Conservation (phyloP, 192 early-diverging fungal species). For the Backusella australiensis region DNA sequence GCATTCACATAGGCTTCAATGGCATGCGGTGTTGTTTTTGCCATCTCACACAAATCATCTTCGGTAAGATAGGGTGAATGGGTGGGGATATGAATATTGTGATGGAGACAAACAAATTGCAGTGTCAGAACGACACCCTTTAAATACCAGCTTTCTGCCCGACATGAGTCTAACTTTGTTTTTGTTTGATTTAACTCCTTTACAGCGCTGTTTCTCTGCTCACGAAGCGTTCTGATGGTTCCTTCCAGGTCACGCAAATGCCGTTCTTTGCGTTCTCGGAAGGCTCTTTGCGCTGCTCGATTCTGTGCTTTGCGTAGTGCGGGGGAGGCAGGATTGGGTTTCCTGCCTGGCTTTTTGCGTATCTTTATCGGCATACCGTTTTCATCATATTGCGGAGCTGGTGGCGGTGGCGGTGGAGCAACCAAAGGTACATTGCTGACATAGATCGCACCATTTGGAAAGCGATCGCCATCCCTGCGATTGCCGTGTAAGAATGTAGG, state of each 20-base stretch:
- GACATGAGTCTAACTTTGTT: slow-evolving; percentile 40
- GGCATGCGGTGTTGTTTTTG: slow-evolving; percentile 32
- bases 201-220: slow-evolving; percentile 48
- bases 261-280: slow-evolving; percentile 83
- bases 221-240: slow-evolving; percentile 64
- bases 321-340: slow-evolving; percentile 60
- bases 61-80: slow-evolving; percentile 35
- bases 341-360: slow-evolving; percentile 59
- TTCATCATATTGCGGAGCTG: slow-evolving; percentile 14
- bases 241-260: slow-evolving; percentile 77
- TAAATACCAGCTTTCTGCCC: slow-evolving; percentile 48
- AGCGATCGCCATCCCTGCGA: background rate
- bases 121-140: slow-evolving; percentile 49
- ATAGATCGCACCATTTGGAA: background rate
- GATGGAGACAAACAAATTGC: slow-evolving; percentile 40
- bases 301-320: slow-evolving; percentile 76
- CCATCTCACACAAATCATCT: slow-evolving; percentile 31
- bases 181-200: slow-evolving; percentile 43
- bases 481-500: background rate
- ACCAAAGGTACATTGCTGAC: slow-evolving; percentile 10
- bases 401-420: background rate
- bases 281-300: slow-evolving; percentile 86
- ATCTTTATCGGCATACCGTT: slow-evolving; percentile 40
- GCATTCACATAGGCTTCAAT: slow-evolving; percentile 40
- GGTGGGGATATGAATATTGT: slow-evolving; percentile 35